A percentile compares a stretch with the other conserved stretches of the same genome.
Evolutionary conservation across 768 basidiomycete genomes (phyloP).

Genomic region (Dioszegia aurantiaca): DNA sequence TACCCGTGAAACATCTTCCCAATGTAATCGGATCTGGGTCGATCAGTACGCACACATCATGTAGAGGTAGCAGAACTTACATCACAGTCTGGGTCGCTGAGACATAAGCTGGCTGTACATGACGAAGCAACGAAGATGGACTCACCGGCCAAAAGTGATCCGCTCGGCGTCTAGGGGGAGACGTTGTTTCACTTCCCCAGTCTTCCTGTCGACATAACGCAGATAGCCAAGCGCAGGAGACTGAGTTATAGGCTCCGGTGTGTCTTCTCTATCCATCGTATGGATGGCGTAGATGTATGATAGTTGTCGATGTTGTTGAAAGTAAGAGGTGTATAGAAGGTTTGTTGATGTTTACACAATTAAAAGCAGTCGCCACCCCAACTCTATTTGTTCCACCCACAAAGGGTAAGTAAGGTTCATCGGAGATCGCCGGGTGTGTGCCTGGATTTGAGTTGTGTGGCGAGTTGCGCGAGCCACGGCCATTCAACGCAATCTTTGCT

Average conservation of each 20-base stretch:
- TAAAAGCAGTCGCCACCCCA: neutral
- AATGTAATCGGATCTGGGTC: conserved; percentile 45
- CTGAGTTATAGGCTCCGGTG: neutral
- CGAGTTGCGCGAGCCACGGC: too few relatives aligned
- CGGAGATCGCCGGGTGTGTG: too few relatives aligned
- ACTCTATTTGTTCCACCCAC: too few relatives aligned
- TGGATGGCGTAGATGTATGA: too few relatives aligned
- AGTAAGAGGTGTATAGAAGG: neutral
- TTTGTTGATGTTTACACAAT: neutral
- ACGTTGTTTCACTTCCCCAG: conserved; percentile 33
- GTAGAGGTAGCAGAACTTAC: too few relatives aligned
- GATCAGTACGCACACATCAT: conserved; percentile 7
- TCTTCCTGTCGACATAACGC: conserved; percentile 29
- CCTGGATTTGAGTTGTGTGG: too few relatives aligned
- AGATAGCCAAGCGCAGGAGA: conserved; percentile 21
- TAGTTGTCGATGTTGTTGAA: conserved; percentile 8
- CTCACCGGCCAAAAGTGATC: conserved; percentile 43
- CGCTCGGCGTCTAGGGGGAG: conserved; percentile 40
- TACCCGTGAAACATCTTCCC: conserved; percentile 45
- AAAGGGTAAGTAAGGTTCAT: too few relatives aligned
- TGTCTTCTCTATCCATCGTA: conserved; percentile 6
- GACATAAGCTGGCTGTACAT: neutral
- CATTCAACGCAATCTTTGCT: too few relatives aligned
- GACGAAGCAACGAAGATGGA: neutral
- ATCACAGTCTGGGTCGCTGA: conserved; percentile 39